Evolutionary conservation across 257 asterid species (phyloP), one percentile per base, ranked within the genome.

Genomic region (Salvia splendens): DNA sequence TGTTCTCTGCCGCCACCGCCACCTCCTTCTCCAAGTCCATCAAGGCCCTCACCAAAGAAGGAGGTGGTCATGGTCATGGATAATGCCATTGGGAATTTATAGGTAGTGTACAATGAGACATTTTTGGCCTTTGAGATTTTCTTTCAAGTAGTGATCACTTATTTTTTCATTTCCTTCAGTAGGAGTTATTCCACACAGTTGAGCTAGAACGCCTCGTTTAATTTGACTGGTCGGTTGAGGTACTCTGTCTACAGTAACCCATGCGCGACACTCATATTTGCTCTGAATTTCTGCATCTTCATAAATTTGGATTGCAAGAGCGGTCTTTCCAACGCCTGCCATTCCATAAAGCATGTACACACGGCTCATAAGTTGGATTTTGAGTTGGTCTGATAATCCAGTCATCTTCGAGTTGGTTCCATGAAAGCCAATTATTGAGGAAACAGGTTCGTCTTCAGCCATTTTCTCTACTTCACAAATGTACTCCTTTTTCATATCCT

Each of bases 31-130:
- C 30, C 30, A 24, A 0, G 30, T 24, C 30, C 30, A 24, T 24
- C 30, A 3, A 24, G 30, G 30, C 30, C 30, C 30, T 24, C 2
- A 24, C 30, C 30, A 24, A 24, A 24, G 30, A 24, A 24, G 30
- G 30, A 24, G 30, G 30, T 24, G 30, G 30, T 24, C 30, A 24
- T 0, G 30, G 30, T 24, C 30, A 24, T 24, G 30, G 30, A 24
- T 24, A 3, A 24, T 24, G 30, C 30, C 30, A 24, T 24, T 24
- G 30, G 30, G n/a, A n/a, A n/a, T n/a, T n/a, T n/a, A n/a, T n/a
- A n/a, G n/a, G n/a, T n/a, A n/a, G n/a, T n/a, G n/a, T n/a, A 82
- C 65, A 12, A 77, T 74, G 17, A 12, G 10, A 5, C 20, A 3
- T 12, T 20, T 52, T 11, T 16, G 24, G 40, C 28, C 48, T 0